phyloP scores from a whole-genome alignment of 2,329 filamentous ascomycete species.

The Fusarium sarcochroum region DNA sequence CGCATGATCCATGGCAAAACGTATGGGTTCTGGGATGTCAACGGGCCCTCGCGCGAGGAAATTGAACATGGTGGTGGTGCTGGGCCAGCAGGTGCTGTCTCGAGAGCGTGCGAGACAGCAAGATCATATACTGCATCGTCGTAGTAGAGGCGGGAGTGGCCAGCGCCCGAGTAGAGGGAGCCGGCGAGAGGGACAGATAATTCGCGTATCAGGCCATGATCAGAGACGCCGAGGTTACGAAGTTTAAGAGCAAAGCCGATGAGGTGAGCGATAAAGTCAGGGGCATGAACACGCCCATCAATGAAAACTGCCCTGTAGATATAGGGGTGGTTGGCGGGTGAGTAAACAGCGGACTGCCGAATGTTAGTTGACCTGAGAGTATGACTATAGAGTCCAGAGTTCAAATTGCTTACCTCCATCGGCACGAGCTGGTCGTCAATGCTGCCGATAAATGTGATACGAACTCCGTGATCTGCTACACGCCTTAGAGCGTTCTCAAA shows the following conservation, averaged over 20 bases:
- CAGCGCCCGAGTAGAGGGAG: constrained; percentile 91
- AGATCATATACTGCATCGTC: constrained; percentile 88
- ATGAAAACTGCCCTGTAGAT: constrained; percentile 97
- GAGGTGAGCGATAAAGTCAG: constrained; percentile 93
- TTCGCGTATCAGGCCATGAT: constrained; percentile 94
- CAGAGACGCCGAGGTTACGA: constrained; percentile 90
- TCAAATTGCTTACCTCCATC: constrained; percentile 76
- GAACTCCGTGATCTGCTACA: constrained; percentile 82
- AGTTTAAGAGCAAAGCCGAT: constrained; percentile 95
- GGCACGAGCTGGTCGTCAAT: constrained; percentile 98
- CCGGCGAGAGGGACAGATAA: constrained; percentile 90
- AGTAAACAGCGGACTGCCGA: constrained; percentile 84
- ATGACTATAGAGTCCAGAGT: background rate
- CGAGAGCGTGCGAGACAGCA: constrained; percentile 79
- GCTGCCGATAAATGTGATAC: constrained; percentile 90
- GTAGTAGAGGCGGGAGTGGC: constrained; percentile 93
- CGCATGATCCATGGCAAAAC: constrained; percentile 96
- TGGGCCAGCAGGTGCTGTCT: constrained; percentile 72
- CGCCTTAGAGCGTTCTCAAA: constrained; percentile 83
- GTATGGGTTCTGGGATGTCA: constrained; percentile 81
- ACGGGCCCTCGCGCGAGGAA: constrained; percentile 45
- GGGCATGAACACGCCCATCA: constrained; percentile 90
- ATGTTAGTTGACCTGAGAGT: constrained; percentile 36
- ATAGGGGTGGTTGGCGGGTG: constrained; percentile 88
- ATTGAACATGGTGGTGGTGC: constrained; percentile 51